phyloP scores from a whole-genome alignment of 169 alveolate genomes.

The Amoebophrya sp. region DNA sequence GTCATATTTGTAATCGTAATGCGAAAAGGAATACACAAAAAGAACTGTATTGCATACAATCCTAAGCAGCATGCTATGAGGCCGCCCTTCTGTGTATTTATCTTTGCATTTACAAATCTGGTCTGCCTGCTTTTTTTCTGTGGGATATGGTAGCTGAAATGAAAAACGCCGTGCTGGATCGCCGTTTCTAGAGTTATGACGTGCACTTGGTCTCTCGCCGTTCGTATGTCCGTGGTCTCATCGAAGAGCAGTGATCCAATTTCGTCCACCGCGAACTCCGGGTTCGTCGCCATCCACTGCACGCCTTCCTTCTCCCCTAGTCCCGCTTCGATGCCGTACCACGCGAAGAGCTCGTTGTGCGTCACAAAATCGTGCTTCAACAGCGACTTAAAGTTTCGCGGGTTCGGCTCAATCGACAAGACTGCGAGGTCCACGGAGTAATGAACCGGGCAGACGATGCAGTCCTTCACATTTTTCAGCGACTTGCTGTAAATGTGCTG shows the following conservation, averaged over 20 bases:
- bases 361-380: background rate
- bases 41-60: too few species aligned
- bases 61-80: too few species aligned
- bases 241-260: background rate
- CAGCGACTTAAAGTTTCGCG: background rate
- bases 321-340: background rate
- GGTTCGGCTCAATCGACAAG: background rate
- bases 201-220: background rate
- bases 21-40: too few species aligned
- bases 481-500: background rate
- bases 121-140: too few species aligned
- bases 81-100: too few species aligned
- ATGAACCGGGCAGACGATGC: background rate
- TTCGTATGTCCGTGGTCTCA: background rate
- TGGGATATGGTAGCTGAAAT: too few species aligned
- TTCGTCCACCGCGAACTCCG: conserved; percentile 1
- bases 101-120: too few species aligned
- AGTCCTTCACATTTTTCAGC: background rate
- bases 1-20: too few species aligned
- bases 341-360: background rate
- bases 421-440: conserved; percentile 1
- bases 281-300: background rate
- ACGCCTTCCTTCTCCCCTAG: background rate
- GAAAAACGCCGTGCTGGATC: too few species aligned
- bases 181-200: background rate